A percentile compares a stretch with the other conserved stretches of the same genome.
Conservation (phyloP, 2,329 filamentous ascomycete species). For the Xylaria sp. region DNA sequence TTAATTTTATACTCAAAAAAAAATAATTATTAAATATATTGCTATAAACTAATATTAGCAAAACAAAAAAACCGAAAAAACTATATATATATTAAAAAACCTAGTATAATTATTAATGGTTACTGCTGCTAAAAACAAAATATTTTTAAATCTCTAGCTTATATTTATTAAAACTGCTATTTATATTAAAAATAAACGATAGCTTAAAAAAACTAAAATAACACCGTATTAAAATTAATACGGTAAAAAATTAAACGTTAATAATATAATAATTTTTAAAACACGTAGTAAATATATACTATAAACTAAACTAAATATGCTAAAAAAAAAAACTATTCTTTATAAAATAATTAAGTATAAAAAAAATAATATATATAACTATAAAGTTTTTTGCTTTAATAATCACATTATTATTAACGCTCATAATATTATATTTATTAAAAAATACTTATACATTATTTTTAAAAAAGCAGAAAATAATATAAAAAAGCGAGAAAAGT, state of each 20-base stretch:
- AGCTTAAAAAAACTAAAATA: background rate
- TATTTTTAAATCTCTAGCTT: background rate
- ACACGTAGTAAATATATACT: background rate
- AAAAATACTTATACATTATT: background rate
- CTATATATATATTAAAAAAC: background rate
- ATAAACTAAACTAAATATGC: background rate
- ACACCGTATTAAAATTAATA: background rate
- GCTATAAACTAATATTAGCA: background rate
- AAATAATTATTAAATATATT: background rate
- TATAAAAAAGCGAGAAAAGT: background rate
- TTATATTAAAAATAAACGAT: background rate
- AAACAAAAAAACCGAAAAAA: background rate
- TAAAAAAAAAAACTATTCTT: background rate
- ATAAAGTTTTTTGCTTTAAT: background rate
- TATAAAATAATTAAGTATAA: background rate
- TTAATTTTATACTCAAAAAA: background rate
- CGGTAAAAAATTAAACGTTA: background rate
- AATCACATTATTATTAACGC: background rate
- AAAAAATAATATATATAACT: background rate
- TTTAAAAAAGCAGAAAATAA: background rate
- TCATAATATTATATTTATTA: background rate
- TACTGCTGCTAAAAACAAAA: background rate
- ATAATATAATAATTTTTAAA: background rate
- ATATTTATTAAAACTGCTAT: background rate
- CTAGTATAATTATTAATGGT: background rate